Evolutionary conservation across 176 grass and related monocot genomes (phyloP).

Genomic region (Oropetium thomaeum): DNA sequence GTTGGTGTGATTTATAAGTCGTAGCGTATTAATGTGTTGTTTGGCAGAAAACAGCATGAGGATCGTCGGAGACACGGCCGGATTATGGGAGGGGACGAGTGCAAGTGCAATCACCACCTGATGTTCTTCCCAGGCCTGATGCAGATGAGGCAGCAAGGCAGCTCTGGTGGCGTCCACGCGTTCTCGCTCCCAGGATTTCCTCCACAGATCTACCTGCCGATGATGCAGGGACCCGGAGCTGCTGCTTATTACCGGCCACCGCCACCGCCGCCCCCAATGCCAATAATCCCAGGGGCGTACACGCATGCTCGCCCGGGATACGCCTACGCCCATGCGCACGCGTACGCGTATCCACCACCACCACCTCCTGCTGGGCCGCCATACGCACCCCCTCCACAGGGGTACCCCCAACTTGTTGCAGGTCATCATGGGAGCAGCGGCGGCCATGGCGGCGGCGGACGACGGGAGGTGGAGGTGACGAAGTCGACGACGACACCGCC

Average conservation of each 20-base stretch:
- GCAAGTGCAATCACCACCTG: background rate
- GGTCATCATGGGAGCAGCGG: background rate
- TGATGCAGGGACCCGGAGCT: background rate
- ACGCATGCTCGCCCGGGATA: background rate
- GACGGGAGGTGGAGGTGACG: background rate
- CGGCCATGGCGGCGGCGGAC: background rate
- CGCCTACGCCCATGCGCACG: background rate
- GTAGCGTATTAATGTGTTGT: background rate
- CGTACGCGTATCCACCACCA: background rate
- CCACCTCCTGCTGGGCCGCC: background rate
- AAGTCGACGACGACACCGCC: background rate
- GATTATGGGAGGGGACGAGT: background rate
- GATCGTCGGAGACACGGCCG: too few relatives aligned
- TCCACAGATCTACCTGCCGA: background rate
- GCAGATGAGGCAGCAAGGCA: background rate
- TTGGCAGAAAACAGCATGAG: background rate
- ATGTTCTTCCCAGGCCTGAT: background rate
- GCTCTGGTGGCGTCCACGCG: background rate
- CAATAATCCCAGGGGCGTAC: background rate
- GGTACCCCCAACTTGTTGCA: background rate
- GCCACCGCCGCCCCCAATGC: too few relatives aligned
- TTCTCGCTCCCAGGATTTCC: background rate
- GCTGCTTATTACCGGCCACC: background rate
- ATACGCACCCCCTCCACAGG: background rate
- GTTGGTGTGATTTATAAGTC: too few relatives aligned